Evolutionary conservation across 2,329 filamentous ascomycete species (phyloP), one percentile per base, ranked within the genome.

Genomic region (Neoscytalidium dimidiatum): DNA sequence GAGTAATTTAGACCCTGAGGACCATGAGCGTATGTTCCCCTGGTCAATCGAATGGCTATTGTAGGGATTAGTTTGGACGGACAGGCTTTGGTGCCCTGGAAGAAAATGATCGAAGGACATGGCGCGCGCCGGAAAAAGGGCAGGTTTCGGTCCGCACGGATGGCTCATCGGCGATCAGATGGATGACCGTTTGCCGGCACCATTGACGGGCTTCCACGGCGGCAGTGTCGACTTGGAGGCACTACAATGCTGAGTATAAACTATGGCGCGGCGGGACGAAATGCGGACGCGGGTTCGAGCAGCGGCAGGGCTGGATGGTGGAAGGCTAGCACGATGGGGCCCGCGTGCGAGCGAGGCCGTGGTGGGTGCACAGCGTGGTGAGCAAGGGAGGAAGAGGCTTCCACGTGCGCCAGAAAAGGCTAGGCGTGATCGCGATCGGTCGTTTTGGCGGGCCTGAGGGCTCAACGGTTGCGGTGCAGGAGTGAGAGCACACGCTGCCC

Each of bases 401-500:
- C 41, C 56, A 46, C 28, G 41, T 60, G 56, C 19, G 41, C 56
- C 41, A 11, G 19, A 60, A 60, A 23, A 4, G 26, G 56, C 6
- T 33, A 46, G 56, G 56, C 41, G 56, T 33, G 56, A 60, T 60
- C 56, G 56, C 9, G 56, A 60, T 60, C 56, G 56, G 56, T 31
- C 28, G 23, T 8, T 44, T 17, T 29, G 26, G 38, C 9, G 9
- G 17, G 56, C 41, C 11, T 46, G 41, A 60, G 46, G 28, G 28
- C 38, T 46, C 56, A 60, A 46, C 28, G 56, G 23, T 29, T 23
- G 23, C 19, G 13, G 11, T 41, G 52, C 52, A 6, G 14, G 17
- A 19, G 14, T 23, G 53, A 14, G 48, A 14, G 48, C 48, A 26
- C 19, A 17, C 13, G 26, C 11, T 7, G 8, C 19, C 44, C 44